Conservation (phyloP, 179 eudicot genomes). For the Beta corolliflora region DNA sequence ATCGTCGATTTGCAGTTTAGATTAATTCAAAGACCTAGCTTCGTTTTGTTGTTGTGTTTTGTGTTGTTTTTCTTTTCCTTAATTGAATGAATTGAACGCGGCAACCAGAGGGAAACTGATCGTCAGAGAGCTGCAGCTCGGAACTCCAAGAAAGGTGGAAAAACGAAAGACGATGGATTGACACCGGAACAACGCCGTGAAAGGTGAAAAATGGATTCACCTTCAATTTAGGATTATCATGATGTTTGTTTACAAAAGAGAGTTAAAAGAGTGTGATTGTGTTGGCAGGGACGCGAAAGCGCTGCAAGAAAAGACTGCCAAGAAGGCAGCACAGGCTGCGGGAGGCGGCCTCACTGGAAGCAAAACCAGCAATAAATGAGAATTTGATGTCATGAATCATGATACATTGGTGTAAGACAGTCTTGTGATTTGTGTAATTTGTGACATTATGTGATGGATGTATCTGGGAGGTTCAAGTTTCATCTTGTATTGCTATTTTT, state of each 20-base stretch:
- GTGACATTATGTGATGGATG: conserved; percentile 1
- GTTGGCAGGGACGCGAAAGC: conserved; percentile 69
- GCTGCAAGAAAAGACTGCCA: conserved; percentile 64
- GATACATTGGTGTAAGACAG: background rate
- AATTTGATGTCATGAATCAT: background rate
- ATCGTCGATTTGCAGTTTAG: background rate
- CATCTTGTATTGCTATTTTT: background rate
- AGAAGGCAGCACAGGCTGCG: conserved; percentile 48
- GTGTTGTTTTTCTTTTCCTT: conserved; percentile 13
- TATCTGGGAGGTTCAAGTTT: conserved; percentile 15
- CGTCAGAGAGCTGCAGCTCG: conserved; percentile 42
- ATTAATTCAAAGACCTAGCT: background rate
- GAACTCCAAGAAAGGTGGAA: conserved; percentile 24
- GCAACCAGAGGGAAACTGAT: conserved; percentile 45
- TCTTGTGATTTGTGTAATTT: background rate
- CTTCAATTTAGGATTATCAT: too few relatives aligned
- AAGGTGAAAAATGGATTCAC: conserved; percentile 22
- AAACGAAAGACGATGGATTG: conserved; percentile 39
- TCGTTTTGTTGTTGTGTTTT: too few relatives aligned
- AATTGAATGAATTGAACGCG: conserved; percentile 32
- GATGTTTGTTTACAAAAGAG: background rate
- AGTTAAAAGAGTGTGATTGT: background rate
- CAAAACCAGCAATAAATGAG: conserved; percentile 35
- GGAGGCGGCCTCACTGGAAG: conserved; percentile 28
- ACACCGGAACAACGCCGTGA: conserved; percentile 45